These are phyloP conservation scores for Verticillium zaregamsianum DNA, from an alignment of 2,329 filamentous ascomycete genomes.

Conservation along the genomic window DNA sequence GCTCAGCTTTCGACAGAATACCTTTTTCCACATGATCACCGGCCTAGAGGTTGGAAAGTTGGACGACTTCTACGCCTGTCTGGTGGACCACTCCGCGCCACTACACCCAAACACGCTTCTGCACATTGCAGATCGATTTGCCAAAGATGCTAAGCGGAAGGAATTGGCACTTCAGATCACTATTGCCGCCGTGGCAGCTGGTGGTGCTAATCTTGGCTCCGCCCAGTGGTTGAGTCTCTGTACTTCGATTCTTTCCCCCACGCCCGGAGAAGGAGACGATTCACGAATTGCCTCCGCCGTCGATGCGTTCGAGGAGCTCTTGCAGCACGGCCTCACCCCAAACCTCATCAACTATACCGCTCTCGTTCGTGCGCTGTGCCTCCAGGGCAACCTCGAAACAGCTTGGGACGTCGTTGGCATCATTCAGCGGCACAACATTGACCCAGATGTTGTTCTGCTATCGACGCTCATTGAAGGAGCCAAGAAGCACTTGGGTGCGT, in stretches of 20 bases:
- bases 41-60: not conserved
- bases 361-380: constrained; percentile 67
- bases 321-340: constrained; percentile 57
- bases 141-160: constrained; percentile 33
- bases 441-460: constrained; percentile 64
- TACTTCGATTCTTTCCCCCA: constrained; percentile 50
- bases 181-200: constrained; percentile 26
- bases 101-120: constrained; percentile 40
- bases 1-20: constrained; percentile 28
- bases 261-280: constrained; percentile 23
- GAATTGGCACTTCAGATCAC: constrained; percentile 37
- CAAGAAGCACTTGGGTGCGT: constrained; percentile 48
- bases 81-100: constrained; percentile 21
- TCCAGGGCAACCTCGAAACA: constrained; percentile 56
- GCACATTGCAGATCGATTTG: constrained; percentile 43
- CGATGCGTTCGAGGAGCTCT: constrained; percentile 49
- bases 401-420: constrained; percentile 63
- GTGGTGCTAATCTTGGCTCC: constrained; percentile 40
- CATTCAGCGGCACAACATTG: constrained; percentile 53
- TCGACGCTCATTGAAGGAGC: constrained; percentile 68
- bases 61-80: constrained; percentile 27
- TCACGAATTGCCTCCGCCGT: constrained; percentile 42
- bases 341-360: constrained; percentile 62
- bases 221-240: constrained; percentile 48
- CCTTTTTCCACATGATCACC: constrained; percentile 19